These are phyloP conservation scores for Mrakia frigida DNA, from an alignment of 768 basidiomycete species.

Conservation along the genomic window DNA sequence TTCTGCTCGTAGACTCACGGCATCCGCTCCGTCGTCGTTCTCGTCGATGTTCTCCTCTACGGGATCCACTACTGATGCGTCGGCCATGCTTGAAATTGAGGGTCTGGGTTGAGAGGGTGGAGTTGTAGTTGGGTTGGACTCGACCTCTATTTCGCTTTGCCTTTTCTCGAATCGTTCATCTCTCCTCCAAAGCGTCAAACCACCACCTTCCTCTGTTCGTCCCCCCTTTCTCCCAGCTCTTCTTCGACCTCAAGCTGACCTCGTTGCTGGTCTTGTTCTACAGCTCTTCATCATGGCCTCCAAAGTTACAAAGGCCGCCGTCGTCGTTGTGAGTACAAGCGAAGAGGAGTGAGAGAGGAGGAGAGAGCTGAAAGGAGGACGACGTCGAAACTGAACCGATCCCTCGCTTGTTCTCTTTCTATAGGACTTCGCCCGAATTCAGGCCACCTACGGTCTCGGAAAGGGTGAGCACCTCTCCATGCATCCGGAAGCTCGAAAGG, in stretches of 20 bases:
- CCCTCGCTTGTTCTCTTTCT: no score
- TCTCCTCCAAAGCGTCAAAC: background rate
- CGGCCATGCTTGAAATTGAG: constrained; percentile 11
- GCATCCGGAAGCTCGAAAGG: background rate
- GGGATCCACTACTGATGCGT: constrained; percentile 8
- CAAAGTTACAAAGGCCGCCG: background rate
- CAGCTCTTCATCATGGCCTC: constrained; percentile 9
- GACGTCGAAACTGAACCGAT: background rate
- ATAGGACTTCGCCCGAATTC: constrained; percentile 45
- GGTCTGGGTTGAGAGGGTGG: background rate
- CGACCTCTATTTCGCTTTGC: no score
- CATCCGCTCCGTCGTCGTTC: constrained; percentile 21
- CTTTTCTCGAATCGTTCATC: constrained; percentile 36
- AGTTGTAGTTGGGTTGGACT: background rate
- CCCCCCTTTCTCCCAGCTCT: background rate
- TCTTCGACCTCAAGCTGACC: background rate
- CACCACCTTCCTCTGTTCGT: background rate
- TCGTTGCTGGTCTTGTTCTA: background rate
- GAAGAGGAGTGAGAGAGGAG: no score
- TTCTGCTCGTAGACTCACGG: background rate
- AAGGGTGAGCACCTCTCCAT: constrained; percentile 37
- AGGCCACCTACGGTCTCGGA: constrained; percentile 44
- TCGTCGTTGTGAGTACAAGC: constrained; percentile 1
- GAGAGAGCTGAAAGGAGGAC: background rate
- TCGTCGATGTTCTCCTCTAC: constrained; percentile 12